Base-by-base conservation (phyloP, 1,139 yeast genomes). In the Entelexis sorbosivorans region DNA sequence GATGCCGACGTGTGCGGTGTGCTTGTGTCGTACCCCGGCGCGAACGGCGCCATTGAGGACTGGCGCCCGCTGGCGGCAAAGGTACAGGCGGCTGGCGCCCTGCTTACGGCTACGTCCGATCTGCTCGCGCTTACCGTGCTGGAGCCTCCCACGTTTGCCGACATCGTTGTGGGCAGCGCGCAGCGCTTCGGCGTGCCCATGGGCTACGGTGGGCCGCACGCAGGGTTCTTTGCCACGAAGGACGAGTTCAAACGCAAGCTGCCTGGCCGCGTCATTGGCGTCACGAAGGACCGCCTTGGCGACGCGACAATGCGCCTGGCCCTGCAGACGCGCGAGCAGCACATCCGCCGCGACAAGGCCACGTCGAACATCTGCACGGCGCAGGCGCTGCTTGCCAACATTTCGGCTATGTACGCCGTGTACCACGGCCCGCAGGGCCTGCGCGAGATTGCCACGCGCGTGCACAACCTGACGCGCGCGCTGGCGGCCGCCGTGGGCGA, bases 121-220 rank as follows among this genome's bases (percentile, higher is more conserved):
- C 73, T 89, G 56, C 73, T 91, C 63, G 96, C 97, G 1, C 75
- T 91, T 62, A 86, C 96, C 1, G 69, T 91, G 48, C 69, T 91
- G 56, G 81, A 82, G 62, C 83, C 96, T 31, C 98, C 98, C 11
- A 74, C 83, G 33, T 76, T 76, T 44, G 97, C 97, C 45, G 98
- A 91, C 66, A 84, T 91, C 54, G 96, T 85, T 2, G 73, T 91
- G 52, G 98, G 98, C 52, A 81, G 88, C 19, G 78, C 96, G 6
- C 98, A 91, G 73, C 77, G 98, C 68, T 87, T 91, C 61, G 98
- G 98, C 63, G 96, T 91, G 44, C 97, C 98, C 52, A 78, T 89
- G 70, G 98, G 97, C 14, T 91, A 81, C 64, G 98, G 98, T 64
- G 98, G 98, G 33, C 98, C 98, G 6, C 98, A 91, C 66, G 98